Evolutionary conservation across 202 grass and related monocot species (phyloP).

Genomic region (Cymbopogon flexuosus): DNA sequence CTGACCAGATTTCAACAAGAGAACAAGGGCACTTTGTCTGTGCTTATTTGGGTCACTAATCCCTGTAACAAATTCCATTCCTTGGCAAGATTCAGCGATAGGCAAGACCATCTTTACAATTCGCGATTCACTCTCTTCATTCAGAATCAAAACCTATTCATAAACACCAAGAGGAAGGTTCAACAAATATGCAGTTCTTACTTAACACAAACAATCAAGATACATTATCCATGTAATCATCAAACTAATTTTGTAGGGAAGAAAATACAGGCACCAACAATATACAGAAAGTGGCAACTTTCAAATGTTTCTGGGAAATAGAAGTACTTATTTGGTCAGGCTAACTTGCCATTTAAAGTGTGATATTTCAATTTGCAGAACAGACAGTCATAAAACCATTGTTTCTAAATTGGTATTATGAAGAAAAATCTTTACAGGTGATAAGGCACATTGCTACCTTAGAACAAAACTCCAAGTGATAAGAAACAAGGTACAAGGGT

Average conservation of each 20-base stretch:
- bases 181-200: slow-evolving; percentile 28
- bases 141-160: slow-evolving; percentile 78
- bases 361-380: not conserved
- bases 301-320: not conserved
- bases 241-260: slow-evolving; percentile 6
- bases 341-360: not conserved
- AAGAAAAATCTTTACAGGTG: not conserved
- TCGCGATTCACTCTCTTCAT: slow-evolving; percentile 67
- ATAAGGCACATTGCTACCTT: not conserved
- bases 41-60: slow-evolving; percentile 67
- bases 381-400: not conserved
- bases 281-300: not conserved
- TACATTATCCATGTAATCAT: not conserved
- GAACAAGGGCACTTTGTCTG: slow-evolving; percentile 60
- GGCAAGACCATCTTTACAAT: slow-evolving; percentile 83
- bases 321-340: not conserved
- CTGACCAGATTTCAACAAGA: slow-evolving; percentile 81
- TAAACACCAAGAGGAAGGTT: slow-evolving; percentile 34
- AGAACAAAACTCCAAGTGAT: not conserved
- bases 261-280: not conserved
- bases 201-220: slow-evolving; percentile 13
- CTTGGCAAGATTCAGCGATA: slow-evolving; percentile 70
- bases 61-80: slow-evolving; percentile 63
- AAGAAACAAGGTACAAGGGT: not conserved
- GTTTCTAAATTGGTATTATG: not conserved